Percentiles rank a stretch among this genome's conserved stretches.
Conservation (phyloP, 805 yeast genomes). For the Ogataea pini region DNA sequence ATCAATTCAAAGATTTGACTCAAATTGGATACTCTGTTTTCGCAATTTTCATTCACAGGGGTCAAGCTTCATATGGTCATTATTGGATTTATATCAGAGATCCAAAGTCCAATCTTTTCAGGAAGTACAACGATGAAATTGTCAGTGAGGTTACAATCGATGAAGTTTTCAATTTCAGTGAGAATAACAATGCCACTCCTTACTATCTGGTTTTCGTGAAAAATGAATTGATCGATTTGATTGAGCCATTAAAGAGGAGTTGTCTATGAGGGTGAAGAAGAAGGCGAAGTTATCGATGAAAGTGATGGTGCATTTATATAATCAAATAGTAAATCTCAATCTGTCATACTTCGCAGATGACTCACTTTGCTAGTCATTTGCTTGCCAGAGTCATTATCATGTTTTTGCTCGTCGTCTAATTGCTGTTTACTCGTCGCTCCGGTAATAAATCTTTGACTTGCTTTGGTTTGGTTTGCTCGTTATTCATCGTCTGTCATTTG, state of each 20-base stretch:
- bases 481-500: no score
- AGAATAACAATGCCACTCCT: slow-evolving; percentile 87
- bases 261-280: slow-evolving; percentile 22
- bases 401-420: no score
- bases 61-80: slow-evolving; percentile 95
- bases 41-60: slow-evolving; percentile 92
- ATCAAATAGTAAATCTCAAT: no score
- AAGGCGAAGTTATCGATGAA: no score
- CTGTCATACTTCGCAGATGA: no score
- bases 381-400: no score
- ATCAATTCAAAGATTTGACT: slow-evolving; percentile 62
- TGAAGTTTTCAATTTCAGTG: slow-evolving; percentile 67
- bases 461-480: no score
- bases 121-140: slow-evolving; percentile 93
- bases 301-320: background rate
- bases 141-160: slow-evolving; percentile 74
- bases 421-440: no score
- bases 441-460: no score
- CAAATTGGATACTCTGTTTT: slow-evolving; percentile 77
- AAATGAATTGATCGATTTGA: slow-evolving; percentile 54
- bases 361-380: no score
- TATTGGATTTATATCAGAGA: slow-evolving; percentile 95
- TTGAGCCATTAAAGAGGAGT: slow-evolving; percentile 71
- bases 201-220: slow-evolving; percentile 85
- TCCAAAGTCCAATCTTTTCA: slow-evolving; percentile 61